A percentile compares a stretch with the other conserved stretches of the same genome.
Evolutionary conservation across 179 eudicot species (phyloP).

Genomic region (Drosera spatulata): DNA sequence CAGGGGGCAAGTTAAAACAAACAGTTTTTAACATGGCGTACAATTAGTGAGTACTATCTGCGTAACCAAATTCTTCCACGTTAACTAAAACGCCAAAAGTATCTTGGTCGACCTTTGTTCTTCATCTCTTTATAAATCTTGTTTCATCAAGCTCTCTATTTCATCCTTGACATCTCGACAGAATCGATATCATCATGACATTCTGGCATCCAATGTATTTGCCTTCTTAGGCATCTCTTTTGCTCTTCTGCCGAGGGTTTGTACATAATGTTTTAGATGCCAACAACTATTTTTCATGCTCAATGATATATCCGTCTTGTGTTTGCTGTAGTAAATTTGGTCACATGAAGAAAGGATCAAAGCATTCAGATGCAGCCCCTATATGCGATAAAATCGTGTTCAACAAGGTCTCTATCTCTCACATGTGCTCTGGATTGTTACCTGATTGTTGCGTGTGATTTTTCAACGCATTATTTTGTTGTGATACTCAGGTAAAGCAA

Average conservation of each 20-base stretch:
- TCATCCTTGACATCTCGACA: too few relatives aligned
- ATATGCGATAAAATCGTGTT: slow-evolving; percentile 78
- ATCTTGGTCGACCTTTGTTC: too few relatives aligned
- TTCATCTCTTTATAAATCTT: too few relatives aligned
- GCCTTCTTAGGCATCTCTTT: too few relatives aligned
- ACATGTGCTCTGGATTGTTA: slow-evolving; percentile 2
- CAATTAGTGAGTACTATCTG: slow-evolving; percentile 44
- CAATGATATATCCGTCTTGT: too few relatives aligned
- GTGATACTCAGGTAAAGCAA: slow-evolving; percentile 54
- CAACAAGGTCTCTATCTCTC: slow-evolving; percentile 44
- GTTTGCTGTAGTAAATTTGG: slow-evolving; percentile 51
- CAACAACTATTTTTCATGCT: too few relatives aligned
- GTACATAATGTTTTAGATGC: too few relatives aligned
- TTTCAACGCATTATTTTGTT: neutral
- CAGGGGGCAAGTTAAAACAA: slow-evolving; percentile 61
- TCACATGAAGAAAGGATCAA: slow-evolving; percentile 63
- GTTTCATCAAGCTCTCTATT: too few relatives aligned
- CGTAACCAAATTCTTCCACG: neutral
- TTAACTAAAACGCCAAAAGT: too few relatives aligned
- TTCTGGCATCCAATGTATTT: too few relatives aligned
- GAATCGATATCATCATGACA: too few relatives aligned
- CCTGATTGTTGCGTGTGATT: neutral
- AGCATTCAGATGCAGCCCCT: slow-evolving; percentile 75
- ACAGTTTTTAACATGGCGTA: slow-evolving; percentile 56
- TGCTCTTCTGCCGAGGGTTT: too few relatives aligned